Base-by-base conservation (phyloP, 768 basidiomycete species). In the Leccinum disarticulatum region DNA sequence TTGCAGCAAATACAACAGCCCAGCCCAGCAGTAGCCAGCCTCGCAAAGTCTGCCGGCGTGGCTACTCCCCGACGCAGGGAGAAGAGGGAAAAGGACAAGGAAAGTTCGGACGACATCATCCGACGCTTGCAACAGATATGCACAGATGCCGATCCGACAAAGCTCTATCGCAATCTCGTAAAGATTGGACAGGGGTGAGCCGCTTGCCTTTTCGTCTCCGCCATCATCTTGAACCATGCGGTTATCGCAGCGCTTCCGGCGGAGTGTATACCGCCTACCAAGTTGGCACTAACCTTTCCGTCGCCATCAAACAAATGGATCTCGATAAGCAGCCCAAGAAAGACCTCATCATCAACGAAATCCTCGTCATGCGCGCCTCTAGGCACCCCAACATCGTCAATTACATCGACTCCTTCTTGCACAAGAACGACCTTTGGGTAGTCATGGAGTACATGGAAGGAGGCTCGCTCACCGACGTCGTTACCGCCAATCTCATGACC, bases 371-470 rank as follows among this genome's bases (percentile, higher is more conserved):
- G 97, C 91, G 95, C 25, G 88, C 93, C 25, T 92, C 91, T 17
- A 83, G 92, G 36, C 95, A 98, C 73, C 94, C 95, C n/a, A 99
- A 99, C 72, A 98, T 98, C 66, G 96, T 99, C 79, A 98, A 99
- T 74, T 99, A 94, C 77, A 98, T 98, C 70, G 97, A 99, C 73
- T 96, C 95, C 3, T 99, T 98, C 84, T 76, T 98, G 46, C 86
- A 96, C 80, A 95, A 93, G 81, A 97, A 96, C 73, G 97, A 98
- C 70, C 81, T 99, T 4, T 98, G 97, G 97, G 95, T 99, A 41
- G 94, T 98, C 58, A 98, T 99, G 97, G 97, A 98, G 77, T 98
- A 95, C 76, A 98, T 98, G 96, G 95, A 98, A 76, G 95, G 95
- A 43, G 92, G 93, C 35, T 88, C 86, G 31, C 78, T 98, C 48